Evolutionary conservation across 2,329 filamentous ascomycete genomes (phyloP), one percentile per base, ranked within the genome.

Genomic region (Diplocarpon mali): DNA sequence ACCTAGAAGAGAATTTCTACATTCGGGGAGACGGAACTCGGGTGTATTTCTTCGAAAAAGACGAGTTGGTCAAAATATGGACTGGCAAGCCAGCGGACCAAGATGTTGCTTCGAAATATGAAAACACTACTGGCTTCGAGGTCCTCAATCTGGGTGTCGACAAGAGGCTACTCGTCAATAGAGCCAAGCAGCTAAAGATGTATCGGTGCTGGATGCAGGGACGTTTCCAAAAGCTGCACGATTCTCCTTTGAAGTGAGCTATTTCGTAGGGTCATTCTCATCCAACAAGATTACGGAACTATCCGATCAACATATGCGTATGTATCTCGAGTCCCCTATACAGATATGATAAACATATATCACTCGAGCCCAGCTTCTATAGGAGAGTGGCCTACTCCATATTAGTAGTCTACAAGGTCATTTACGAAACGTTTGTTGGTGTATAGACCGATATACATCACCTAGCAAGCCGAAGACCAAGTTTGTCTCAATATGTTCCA

Each of bases 191-290:
- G 66, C 70, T 95, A 39, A 98, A 96, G 68, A 98, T 98, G 92
- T 96, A 96, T 65, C 79, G 92, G 49, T 96, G 90, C 69, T 98
- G 92, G 88, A 77, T 93, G 62, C 86, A 93, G 65, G 86, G 84
- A 27, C 77, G 79, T 3, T 93, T 92, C 63, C 77, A 72, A 58
- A 90, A 89, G 67, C 35, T 30, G 12, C 32, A 38, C 27, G 36
- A 16, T 15, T n/a, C 15, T 27, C 12, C 15, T 15, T 13, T 11
- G 4, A 12, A 29, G 4, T 35, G 34, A 35, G 13, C 5, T 17
- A 15, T 35, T 10, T 5, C 10, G 7, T 24, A 3, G 7, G 20
- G 20, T 24, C 20, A 24, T 24, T 24, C 20, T 24, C 20, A 7
- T 3, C 7, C 20, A 24, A 24, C 20, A 3, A 24, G 20, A 7